These are phyloP conservation scores for Graphilbum sp. DNA, from an alignment of 2,329 filamentous ascomycete genomes.

Conservation along the genomic window DNA sequence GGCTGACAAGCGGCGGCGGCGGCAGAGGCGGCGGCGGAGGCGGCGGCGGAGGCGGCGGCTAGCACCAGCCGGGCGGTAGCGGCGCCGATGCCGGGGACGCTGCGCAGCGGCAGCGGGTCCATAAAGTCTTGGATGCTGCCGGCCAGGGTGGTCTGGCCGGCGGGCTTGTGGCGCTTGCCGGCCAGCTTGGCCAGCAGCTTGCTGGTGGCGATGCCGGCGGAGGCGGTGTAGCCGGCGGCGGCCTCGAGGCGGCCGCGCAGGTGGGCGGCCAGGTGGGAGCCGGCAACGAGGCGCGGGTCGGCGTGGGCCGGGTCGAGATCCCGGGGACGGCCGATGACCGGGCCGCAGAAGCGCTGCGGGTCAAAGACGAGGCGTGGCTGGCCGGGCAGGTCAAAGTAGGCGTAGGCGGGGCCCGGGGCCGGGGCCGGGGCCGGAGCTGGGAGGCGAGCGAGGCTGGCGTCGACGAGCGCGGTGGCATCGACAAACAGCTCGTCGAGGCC, in stretches of 20 bases:
- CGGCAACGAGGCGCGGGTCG: constrained; percentile 45
- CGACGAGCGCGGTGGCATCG: constrained; percentile 74
- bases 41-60: constrained; percentile 7
- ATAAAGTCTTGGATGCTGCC: constrained; percentile 54
- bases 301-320: not conserved
- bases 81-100: constrained; percentile 73
- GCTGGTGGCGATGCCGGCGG: constrained; percentile 74
- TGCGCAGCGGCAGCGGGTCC: constrained; percentile 57
- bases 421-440: not conserved
- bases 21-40: too few relatives aligned
- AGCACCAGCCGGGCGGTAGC: constrained; percentile 13
- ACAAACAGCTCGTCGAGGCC: constrained; percentile 83
- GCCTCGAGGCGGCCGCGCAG: constrained; percentile 54
- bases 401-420: too few relatives aligned
- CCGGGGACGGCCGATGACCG: constrained; percentile 21
- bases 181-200: constrained; percentile 77
- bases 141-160: constrained; percentile 63
- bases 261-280: constrained; percentile 64
- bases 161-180: constrained; percentile 72
- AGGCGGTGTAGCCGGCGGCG: constrained; percentile 67
- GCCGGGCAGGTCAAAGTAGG: not conserved
- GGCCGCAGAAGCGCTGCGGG: constrained; percentile 49
- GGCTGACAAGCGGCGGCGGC: too few relatives aligned
- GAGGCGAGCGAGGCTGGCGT: constrained; percentile 54
- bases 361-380: constrained; percentile 79